These are phyloP conservation scores for Paramecium caudatum DNA, from an alignment of 73 alveolate genomes.

Conservation along the genomic window DNA sequence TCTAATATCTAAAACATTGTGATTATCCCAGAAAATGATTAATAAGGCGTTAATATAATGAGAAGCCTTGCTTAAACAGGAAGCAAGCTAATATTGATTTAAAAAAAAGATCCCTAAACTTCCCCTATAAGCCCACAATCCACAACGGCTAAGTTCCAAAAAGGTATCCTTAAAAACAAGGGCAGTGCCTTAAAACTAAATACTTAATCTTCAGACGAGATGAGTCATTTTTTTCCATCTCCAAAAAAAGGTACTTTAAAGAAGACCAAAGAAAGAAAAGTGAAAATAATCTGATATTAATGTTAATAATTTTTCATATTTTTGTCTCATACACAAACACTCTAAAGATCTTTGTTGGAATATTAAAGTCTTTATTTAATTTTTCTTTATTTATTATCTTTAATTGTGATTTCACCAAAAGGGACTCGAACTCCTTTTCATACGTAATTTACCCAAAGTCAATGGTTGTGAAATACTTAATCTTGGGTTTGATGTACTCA, in stretches of 20 bases:
- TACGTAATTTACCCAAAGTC: conserved; percentile 73
- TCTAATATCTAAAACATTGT: not conserved
- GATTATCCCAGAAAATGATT: not conserved
- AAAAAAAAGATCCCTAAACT: not conserved
- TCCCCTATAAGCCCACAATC: not conserved
- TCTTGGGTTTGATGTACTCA: conserved; percentile 71
- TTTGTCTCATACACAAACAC: conserved; percentile 71
- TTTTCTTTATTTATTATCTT: conserved; percentile 61
- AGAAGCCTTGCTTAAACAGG: not conserved
- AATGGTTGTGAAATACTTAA: conserved; percentile 70
- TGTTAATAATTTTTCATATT: not conserved
- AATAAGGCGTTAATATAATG: not conserved
- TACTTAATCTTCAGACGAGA: not conserved
- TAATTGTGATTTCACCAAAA: not conserved
- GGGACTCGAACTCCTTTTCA: conserved; percentile 71
- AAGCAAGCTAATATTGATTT: not conserved
- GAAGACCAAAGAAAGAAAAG: not conserved
- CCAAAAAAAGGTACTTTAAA: not conserved
- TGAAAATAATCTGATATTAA: not conserved
- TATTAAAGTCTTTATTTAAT: conserved; percentile 51
- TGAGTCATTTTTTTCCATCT: not conserved
- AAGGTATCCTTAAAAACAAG: conserved; percentile 17
- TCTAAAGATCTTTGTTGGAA: conserved; percentile 65
- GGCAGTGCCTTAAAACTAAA: too few species aligned
- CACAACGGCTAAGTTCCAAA: not conserved